These are phyloP conservation scores for Trichosporon ovoides DNA, from an alignment of 1,284 basidiomycete species.

Conservation along the genomic window DNA sequence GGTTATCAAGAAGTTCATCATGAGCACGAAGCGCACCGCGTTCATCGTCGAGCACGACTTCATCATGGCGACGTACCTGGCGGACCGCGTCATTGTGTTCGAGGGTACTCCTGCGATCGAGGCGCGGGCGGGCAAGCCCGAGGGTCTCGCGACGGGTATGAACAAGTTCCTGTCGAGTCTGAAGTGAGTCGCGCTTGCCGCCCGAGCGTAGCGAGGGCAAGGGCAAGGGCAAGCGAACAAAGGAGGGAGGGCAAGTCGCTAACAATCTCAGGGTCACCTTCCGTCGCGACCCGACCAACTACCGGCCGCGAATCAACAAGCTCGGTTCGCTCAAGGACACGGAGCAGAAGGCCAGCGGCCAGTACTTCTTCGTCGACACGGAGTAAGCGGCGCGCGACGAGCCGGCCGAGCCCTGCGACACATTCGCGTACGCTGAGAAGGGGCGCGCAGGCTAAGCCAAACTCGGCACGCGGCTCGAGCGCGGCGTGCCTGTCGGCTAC, in stretches of 20 bases:
- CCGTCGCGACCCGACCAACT: slow-evolving; percentile 92
- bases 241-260: background rate
- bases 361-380: slow-evolving; percentile 43
- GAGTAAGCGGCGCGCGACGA: too few species aligned
- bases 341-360: slow-evolving; percentile 60
- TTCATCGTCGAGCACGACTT: slow-evolving; percentile 57
- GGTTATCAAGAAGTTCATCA: slow-evolving; percentile 94
- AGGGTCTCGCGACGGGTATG: slow-evolving; percentile 47
- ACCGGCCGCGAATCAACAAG: slow-evolving; percentile 86
- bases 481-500: too few species aligned
- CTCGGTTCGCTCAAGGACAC: slow-evolving; percentile 70
- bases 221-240: background rate
- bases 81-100: slow-evolving; percentile 94
- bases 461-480: too few species aligned
- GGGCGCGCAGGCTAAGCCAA: too few species aligned
- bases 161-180: slow-evolving; percentile 59
- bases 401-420: too few species aligned
- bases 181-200: background rate
- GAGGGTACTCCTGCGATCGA: slow-evolving; percentile 75
- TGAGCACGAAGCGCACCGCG: slow-evolving; percentile 91
- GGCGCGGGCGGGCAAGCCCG: slow-evolving; percentile 66
- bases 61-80: slow-evolving; percentile 78
- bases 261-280: slow-evolving; percentile 91
- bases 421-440: too few species aligned
- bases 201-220: background rate